Evolutionary conservation across 192 early-diverging fungal species (phyloP).

Genomic region (Backusella westeae): DNA sequence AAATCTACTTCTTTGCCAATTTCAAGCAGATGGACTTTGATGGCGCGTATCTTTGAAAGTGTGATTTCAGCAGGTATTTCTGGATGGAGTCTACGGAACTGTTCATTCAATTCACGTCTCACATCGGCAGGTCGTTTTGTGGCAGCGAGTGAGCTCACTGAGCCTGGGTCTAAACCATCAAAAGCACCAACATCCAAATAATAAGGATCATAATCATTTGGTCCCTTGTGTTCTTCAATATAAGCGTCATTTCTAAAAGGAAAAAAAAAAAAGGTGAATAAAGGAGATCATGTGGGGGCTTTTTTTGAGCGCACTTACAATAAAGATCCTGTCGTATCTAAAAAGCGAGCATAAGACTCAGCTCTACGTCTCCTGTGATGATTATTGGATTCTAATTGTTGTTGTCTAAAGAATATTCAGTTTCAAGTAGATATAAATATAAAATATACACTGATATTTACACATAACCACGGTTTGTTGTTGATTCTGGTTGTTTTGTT

Average conservation of each 20-base stretch:
- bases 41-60: conserved; percentile 81
- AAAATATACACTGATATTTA: conserved; percentile 8
- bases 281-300: neutral
- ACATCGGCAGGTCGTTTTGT: conserved; percentile 64
- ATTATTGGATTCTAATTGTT: conserved; percentile 32
- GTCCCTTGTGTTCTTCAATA: neutral
- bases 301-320: conserved; percentile 32
- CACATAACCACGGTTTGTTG: conserved; percentile 35
- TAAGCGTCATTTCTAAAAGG: conserved; percentile 25
- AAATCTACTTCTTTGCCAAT: conserved; percentile 68
- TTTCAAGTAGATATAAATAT: neutral
- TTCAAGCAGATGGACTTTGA: conserved; percentile 75
- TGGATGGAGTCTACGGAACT: conserved; percentile 78
- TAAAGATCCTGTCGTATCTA: conserved; percentile 51
- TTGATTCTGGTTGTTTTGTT: neutral
- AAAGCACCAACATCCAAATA: conserved; percentile 60
- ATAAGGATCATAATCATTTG: conserved; percentile 69
- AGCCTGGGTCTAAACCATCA: neutral
- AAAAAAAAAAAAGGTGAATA: neutral
- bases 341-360: conserved; percentile 51
- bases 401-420: neutral
- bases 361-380: conserved; percentile 31
- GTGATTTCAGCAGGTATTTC: conserved; percentile 79
- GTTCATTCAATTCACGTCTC: conserved; percentile 86
- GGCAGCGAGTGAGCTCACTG: neutral